Evolutionary conservation across 805 yeast genomes (phyloP), one percentile per base, ranked within the genome.

Genomic region (Clavispora fructus): DNA sequence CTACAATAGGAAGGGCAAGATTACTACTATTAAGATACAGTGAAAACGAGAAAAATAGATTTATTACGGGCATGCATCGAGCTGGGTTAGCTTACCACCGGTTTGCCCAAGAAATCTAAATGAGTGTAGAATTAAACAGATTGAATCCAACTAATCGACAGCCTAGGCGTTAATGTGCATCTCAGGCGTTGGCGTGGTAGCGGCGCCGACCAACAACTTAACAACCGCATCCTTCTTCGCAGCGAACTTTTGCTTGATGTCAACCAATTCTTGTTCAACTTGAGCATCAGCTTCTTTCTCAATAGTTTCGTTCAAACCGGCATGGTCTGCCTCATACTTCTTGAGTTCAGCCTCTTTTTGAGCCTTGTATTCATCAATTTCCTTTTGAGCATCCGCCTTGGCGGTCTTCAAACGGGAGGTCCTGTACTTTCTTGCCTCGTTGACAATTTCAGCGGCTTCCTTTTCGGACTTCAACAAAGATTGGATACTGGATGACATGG

Each of bases 401-500:
- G 98, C 96, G 40, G 94, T 91, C 79, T 92, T 94, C 65, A 94
- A 78, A 55, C 90, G 86, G 56, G 80, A 84, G 37, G 94, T 78
- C 69, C 96, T 88, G 73, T 85, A 49, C 58, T 83, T 78, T 76
- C 98, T 87, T 23, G 99, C 97, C 64, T 86, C 85, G 60, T 91
- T 78, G 51, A 94, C 98, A 53, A 91, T 87, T 58, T 84, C 91
- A 58, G 95, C 97, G n/a, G 99, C 98, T 60, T 88, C 92, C 71
- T 87, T 89, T 74, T 94, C 99, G 52, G 98, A 95, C 77, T 86
- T 61, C 54, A 61, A 60, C 45, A 61, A 58, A 30, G 64, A 58
- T 51, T 61, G 65, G 49, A 61, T 61, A 29, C 64, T 61, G 40
- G 65, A 58, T 12, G 64, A 60, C 64, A 58, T 60, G 35, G 17